These are phyloP conservation scores for Sporisorium graminicola DNA, from an alignment of 1,284 basidiomycete genomes.

Conservation along the genomic window DNA sequence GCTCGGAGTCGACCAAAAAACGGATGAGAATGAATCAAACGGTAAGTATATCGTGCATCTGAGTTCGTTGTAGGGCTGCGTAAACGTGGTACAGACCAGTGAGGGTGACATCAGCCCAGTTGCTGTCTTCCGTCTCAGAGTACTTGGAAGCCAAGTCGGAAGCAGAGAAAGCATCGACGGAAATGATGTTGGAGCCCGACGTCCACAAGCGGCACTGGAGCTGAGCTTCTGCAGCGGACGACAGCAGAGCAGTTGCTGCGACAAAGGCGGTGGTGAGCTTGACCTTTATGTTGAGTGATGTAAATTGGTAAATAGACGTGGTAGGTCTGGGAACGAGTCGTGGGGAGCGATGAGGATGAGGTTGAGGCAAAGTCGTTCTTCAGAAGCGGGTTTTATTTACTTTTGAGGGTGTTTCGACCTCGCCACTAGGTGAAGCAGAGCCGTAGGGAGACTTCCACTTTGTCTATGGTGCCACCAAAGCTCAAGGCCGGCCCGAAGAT, in stretches of 20 bases:
- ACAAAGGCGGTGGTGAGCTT: conserved; percentile 15
- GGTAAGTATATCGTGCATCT: no score
- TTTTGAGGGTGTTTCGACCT: no score
- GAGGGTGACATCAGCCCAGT: conserved; percentile 1
- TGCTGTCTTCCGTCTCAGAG: neutral
- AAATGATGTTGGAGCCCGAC: conserved; percentile 4
- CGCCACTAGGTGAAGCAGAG: neutral
- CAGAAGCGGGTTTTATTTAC: neutral
- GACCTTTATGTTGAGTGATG: conserved; percentile 4
- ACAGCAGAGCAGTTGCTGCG: conserved; percentile 2
- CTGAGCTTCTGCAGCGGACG: neutral
- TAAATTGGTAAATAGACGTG: no score
- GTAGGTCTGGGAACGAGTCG: no score
- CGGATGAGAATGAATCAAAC: neutral
- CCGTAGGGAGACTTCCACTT: no score
- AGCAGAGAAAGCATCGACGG: neutral
- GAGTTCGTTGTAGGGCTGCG: neutral
- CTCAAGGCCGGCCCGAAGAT: neutral
- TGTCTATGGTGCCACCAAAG: neutral
- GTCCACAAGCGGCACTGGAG: conserved; percentile 4
- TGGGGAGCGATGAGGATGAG: neutral
- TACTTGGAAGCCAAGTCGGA: neutral
- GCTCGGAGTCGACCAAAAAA: no score
- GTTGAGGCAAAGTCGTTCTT: neutral
- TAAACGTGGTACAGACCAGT: conserved; percentile 1